These are phyloP conservation scores for Lepiota brunneoincarnata DNA, from an alignment of 768 basidiomycete species.

Conservation along the genomic window DNA sequence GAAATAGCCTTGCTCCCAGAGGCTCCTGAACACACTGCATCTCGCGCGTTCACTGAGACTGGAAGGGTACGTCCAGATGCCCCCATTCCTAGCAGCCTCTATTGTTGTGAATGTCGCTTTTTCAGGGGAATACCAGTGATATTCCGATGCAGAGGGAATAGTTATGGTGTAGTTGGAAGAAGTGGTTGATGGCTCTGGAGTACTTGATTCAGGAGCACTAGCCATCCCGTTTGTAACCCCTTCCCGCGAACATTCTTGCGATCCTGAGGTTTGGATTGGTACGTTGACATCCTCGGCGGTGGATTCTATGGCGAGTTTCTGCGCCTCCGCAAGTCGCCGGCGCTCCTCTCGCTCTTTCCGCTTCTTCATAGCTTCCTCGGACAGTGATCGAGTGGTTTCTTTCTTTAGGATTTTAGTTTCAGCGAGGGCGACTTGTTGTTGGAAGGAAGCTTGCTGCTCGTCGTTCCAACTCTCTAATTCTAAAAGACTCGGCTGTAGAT, in stretches of 20 bases:
- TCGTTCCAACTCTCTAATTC: conserved; percentile 55
- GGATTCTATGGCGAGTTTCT: conserved; percentile 15
- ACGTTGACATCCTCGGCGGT: conserved; percentile 9
- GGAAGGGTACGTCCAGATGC: conserved; percentile 76
- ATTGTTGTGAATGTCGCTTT: conserved; percentile 51
- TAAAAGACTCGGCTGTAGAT: conserved; percentile 42
- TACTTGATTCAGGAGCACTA: conserved; percentile 12
- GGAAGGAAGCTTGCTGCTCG: conserved; percentile 42
- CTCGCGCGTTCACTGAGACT: conserved; percentile 66
- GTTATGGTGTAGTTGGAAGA: conserved; percentile 49
- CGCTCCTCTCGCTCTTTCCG: conserved; percentile 65
- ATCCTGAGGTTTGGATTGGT: background rate
- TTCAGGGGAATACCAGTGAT: conserved; percentile 66
- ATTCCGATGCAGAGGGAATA: conserved; percentile 54
- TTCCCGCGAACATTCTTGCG: no score
- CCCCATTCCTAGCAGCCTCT: conserved; percentile 57
- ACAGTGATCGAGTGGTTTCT: conserved; percentile 44
- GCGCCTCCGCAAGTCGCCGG: conserved; percentile 24
- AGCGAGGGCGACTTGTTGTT: conserved; percentile 45
- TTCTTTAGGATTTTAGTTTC: conserved; percentile 46
- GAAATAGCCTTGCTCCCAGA: conserved; percentile 84
- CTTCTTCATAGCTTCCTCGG: conserved; percentile 66
- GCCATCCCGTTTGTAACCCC: background rate
- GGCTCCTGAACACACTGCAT: conserved; percentile 73
- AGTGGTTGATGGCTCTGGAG: conserved; percentile 12